Base-by-base conservation (phyloP, 1,284 basidiomycete genomes). In the Sanghuangporus weigelae region DNA sequence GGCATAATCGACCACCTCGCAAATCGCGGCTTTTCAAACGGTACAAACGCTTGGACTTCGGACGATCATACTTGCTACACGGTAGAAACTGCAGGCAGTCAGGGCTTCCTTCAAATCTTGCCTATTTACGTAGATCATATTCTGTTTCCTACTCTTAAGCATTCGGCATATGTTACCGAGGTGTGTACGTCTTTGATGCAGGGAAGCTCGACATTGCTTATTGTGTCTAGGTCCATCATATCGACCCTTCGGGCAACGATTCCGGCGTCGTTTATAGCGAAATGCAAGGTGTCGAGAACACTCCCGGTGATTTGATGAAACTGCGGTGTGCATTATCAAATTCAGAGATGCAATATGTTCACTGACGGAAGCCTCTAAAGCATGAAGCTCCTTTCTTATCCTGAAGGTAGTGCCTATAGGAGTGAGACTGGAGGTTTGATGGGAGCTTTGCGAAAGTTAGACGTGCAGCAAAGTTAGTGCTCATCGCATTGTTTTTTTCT, bases 211-310 rank as follows among this genome's bases (percentile, higher is more conserved):
- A 40, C 63, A 70, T 23, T 71, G 70, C 59, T 31, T 38, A 31
- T 16, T 51, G 57, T 38, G 35, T 35, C 19, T 67, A 92, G 90
- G 92, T 96, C 16, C 93, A 96, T 74, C 96, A 98, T 74, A 87
- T 98, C 70, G 92, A 98, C 74, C 84, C 84, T 10, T 86, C 93
- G 71, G 96, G 94, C 4, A 87, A 96, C 71, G 88, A 99, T 72
- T 92, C 93, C 11, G 97, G 97, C 54, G 97, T 99, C 2, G 97
- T 99, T 35, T 98, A 96, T 74, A 93, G 90, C 70, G 93, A 96
- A 78, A 99, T 99, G 97, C 96, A 99, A 78, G 97, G 95, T 0
- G 84, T 96, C 56, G 92, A 99, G 78, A 98, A 98, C 72, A 93
- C 92, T 4, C 85, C 92, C 0, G 88, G 86, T 12, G 95, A 98